phyloP scores from a whole-genome alignment of 2,329 filamentous ascomycete genomes.

The Colletotrichum euphorbiae region DNA sequence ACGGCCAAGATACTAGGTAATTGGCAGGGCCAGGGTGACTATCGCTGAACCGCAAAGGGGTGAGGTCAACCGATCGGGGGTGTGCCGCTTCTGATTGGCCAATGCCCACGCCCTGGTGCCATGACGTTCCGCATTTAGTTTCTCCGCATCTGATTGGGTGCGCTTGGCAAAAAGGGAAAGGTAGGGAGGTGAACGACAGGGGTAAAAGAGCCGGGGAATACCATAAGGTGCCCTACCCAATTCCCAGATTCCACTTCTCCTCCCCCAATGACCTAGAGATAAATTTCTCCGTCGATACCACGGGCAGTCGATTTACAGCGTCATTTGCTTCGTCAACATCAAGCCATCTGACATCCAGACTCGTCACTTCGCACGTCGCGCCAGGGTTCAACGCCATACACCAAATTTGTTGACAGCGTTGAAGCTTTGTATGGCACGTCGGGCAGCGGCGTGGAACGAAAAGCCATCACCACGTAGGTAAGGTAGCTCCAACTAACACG shows the following conservation, averaged over 20 bases:
- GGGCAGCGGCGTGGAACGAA: not conserved
- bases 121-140: not conserved
- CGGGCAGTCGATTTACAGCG: no score
- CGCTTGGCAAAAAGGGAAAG: slow-evolving; percentile 27
- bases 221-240: no score
- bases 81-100: slow-evolving; percentile 15
- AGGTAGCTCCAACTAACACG: not conserved
- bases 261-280: not conserved
- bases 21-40: slow-evolving; percentile 11
- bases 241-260: slow-evolving; percentile 13
- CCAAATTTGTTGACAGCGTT: not conserved
- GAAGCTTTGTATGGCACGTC: slow-evolving; percentile 1
- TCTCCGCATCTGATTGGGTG: slow-evolving; percentile 18
- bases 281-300: no score
- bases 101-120: slow-evolving; percentile 8
- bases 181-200: slow-evolving; percentile 3
- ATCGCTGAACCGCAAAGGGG: slow-evolving; percentile 1
- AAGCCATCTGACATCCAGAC: no score
- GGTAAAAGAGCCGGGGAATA: not conserved
- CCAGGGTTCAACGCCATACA: no score
- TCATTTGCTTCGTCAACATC: no score
- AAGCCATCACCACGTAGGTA: not conserved
- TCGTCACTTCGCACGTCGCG: no score
- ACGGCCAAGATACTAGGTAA: slow-evolving; percentile 1
- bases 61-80: slow-evolving; percentile 26